Evolutionary conservation across 805 yeast species (phyloP), one percentile per base, ranked within the genome.

Genomic region (Wickerhamomyces tratensis): DNA sequence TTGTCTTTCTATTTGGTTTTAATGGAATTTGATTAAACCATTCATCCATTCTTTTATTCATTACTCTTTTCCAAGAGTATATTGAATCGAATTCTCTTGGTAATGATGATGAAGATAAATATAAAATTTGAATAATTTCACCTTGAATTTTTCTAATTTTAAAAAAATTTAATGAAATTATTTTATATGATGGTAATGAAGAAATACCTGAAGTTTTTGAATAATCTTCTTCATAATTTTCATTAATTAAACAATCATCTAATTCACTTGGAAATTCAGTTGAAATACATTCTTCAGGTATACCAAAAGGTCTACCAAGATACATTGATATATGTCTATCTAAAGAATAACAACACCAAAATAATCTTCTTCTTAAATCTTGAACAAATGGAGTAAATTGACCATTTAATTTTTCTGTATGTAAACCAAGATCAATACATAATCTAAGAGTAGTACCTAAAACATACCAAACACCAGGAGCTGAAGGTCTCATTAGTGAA

Each of bases 381-480:
- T 74, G 63, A 0, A 73, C 65, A 51, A 73, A 79, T 0, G 82
- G 74, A 47, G 79, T 79, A 42, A 63, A 61, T 25, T 61, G 60
- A 39, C 40, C 48, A 43, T 67, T 59, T 35, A 62, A 47, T 41
- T 62, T 63, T 52, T 87, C 96, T 34, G 78, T 76, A 59, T 88
- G 96, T 7, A 88, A 65, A 1, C 95, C 96, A 46, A 88, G 60
- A 59, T 88, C 96, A 29, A 87, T 86, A 51, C 91, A 79, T 40
- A 86, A 61, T 46, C 96, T 69, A 40, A 86, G 61, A 0, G 91
- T 88, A 2, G 86, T 76, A 0, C 96, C 96, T 48, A 86, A 64
- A 5, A 84, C 77, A 57, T 86, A 86, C 97, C 97, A 88, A n/a
- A 86, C 86, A 5, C 95, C 93, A 0, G 96, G 95, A 12, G 76